These are phyloP conservation scores for Aplosporella prunicola DNA, from an alignment of 2,329 filamentous ascomycete genomes.

Conservation along the genomic window DNA sequence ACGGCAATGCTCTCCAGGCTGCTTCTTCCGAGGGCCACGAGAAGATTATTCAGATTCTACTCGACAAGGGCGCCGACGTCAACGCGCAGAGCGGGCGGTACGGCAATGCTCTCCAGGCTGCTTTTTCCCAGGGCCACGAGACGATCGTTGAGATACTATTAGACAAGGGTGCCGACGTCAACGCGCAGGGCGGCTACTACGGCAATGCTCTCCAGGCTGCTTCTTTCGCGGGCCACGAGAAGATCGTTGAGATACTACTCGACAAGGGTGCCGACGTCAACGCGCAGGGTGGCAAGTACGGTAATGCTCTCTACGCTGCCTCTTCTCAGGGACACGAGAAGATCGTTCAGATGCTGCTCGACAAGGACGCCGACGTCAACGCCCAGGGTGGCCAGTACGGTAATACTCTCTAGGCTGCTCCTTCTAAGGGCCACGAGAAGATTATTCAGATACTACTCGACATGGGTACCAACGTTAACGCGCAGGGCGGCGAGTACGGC, in stretches of 20 bases:
- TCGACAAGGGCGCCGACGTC: neutral
- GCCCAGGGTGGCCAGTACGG: neutral
- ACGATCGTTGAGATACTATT: neutral
- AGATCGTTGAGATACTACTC: too few species aligned
- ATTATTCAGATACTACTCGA: neutral
- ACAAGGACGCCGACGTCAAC: conserved; percentile 11
- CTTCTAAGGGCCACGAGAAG: neutral
- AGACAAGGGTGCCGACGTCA: conserved; percentile 1
- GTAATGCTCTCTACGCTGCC: conserved; percentile 11
- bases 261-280: conserved; percentile 3
- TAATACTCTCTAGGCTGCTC: neutral
- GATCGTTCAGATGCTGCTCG: conserved; percentile 12
- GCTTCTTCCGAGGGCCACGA: conserved; percentile 1
- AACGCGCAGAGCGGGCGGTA: neutral
- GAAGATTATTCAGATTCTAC: neutral
- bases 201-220: too few species aligned
- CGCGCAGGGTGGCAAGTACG: conserved; percentile 2
- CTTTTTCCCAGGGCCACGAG: conserved; percentile 1
- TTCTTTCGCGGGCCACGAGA: too few species aligned
- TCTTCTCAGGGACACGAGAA: conserved; percentile 1
- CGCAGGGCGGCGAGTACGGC: too few species aligned
- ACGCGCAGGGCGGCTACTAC: neutral
- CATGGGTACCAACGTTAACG: too few species aligned
- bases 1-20: neutral
- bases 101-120: neutral